Percentiles rank a stretch among this genome's conserved stretches.
phyloP scores from a whole-genome alignment of 2,329 filamentous ascomycete genomes.

The Hymenotorrendiella dingleyae region DNA sequence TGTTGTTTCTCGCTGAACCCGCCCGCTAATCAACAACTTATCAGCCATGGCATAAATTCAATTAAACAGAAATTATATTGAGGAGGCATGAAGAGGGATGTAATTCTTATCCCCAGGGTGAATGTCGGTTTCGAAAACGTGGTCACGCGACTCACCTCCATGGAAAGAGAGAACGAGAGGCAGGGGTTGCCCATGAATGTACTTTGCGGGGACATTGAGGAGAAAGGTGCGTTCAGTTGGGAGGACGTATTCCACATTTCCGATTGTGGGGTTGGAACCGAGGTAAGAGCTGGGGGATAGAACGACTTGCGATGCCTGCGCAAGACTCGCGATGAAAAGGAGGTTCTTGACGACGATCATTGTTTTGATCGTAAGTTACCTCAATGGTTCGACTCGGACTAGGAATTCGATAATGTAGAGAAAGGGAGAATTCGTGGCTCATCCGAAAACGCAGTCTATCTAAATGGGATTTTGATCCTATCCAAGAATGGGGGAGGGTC shows the following conservation, averaged over 20 bases:
- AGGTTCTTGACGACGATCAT: too few relatives aligned
- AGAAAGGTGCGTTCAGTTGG: constrained; percentile 22
- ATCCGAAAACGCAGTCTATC: too few relatives aligned
- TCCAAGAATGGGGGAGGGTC: too few relatives aligned
- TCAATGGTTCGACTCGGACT: too few relatives aligned
- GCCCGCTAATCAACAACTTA: neutral
- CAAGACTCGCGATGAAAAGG: constrained; percentile 4
- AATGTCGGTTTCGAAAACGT: neutral
- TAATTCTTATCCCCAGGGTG: too few relatives aligned
- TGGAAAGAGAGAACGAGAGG: constrained; percentile 24
- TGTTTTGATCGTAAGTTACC: too few relatives aligned
- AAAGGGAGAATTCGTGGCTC: too few relatives aligned
- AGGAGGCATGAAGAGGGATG: too few relatives aligned
- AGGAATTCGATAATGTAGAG: too few relatives aligned
- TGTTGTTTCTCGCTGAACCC: constrained; percentile 21
- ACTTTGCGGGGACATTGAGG: constrained; percentile 19
- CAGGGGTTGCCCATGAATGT: constrained; percentile 13
- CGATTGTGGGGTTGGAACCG: constrained; percentile 3
- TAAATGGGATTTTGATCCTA: too few relatives aligned
- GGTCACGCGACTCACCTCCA: constrained; percentile 20
- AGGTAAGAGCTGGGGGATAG: neutral
- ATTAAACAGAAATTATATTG: neutral
- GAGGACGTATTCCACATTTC: constrained; percentile 22
- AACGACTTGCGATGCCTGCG: constrained; percentile 6
- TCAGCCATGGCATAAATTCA: neutral